These are phyloP conservation scores for Colletotrichum acutatum DNA, from an alignment of 2,329 filamentous ascomycete species.

Conservation along the genomic window DNA sequence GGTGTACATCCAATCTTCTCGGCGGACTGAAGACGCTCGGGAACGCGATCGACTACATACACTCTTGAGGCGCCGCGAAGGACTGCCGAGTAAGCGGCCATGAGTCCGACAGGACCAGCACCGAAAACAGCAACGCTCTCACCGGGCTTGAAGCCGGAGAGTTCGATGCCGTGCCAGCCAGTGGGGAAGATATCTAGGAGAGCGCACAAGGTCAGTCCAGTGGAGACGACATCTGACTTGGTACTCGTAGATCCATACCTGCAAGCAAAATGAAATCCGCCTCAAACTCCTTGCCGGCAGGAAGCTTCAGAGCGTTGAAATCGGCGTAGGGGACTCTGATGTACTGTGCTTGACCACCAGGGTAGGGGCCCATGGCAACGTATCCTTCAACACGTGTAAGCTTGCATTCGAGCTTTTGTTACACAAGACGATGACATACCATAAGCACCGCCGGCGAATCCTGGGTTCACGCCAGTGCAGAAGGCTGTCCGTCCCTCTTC, in stretches of 20 bases:
- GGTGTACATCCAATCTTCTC: constrained; percentile 71
- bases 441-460: constrained; percentile 50
- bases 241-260: constrained; percentile 54
- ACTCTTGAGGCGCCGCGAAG: constrained; percentile 70
- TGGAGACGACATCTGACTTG: too few species aligned
- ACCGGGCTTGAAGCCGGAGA: constrained; percentile 69
- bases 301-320: constrained; percentile 72
- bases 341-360: constrained; percentile 68
- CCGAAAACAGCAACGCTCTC: constrained; percentile 74
- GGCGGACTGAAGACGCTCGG: constrained; percentile 67
- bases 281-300: constrained; percentile 69
- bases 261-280: constrained; percentile 66
- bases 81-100: constrained; percentile 72
- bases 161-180: constrained; percentile 66
- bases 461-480: constrained; percentile 65
- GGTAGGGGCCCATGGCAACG: constrained; percentile 68
- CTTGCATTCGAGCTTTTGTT: not conserved
- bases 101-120: constrained; percentile 72
- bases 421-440: constrained; percentile 31
- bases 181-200: constrained; percentile 47
- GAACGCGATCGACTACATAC: constrained; percentile 71
- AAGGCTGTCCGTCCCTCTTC: constrained; percentile 74
- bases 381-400: constrained; percentile 51
- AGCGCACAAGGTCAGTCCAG: not conserved
- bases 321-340: constrained; percentile 74